Evolutionary conservation across 148 eudicot species (phyloP), one percentile per base, ranked within the genome.

Genomic region (Rhododendron molle): DNA sequence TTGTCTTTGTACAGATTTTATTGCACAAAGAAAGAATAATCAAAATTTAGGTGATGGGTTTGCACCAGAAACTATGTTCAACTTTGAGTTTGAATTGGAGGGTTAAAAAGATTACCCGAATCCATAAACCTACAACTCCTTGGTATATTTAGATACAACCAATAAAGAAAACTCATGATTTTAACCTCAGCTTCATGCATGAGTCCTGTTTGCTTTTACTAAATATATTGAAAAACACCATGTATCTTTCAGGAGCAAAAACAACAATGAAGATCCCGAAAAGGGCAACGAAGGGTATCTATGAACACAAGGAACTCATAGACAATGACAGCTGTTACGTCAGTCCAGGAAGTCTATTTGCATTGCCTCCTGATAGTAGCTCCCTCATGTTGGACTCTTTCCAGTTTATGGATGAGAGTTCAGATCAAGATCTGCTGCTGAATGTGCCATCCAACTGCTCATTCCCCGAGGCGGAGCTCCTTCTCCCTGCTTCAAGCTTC

Each of bases 401-500:
- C 65, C 90, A 88, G 13, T 88, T 81, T 34, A 92, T 87, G 67
- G 94, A 94, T 83, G 95, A 93, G 81, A 88, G 87, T 84, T 89
- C 89, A 43, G 99, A 93, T 74, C 95, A 97, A 87, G 99, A 95
- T 85, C 84, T 97, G 83, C 91, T 97, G 79, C 93, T 97, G 40
- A 92, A 97, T 76, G 92, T 97, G 60, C 99, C 98, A 62, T 91
- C 92, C 43, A 93, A 93, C 81, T 91, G 95, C 54, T 94, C 93
- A 44, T 97, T 95, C 85, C 98, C 99, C 7, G 91, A 94, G 87
- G 99, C 99, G 9, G 99, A 97, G 90, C 96, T 96, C 67, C 94
- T 96, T 81, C 86, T 85, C 82, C 93, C 98, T 21, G 60, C 80
- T 81, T 85, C 96, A 43, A 89, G 93, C 88, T 91, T 87, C 78